These are phyloP conservation scores for Tricholoma furcatifolium DNA, from an alignment of 768 basidiomycete species.

Conservation along the genomic window DNA sequence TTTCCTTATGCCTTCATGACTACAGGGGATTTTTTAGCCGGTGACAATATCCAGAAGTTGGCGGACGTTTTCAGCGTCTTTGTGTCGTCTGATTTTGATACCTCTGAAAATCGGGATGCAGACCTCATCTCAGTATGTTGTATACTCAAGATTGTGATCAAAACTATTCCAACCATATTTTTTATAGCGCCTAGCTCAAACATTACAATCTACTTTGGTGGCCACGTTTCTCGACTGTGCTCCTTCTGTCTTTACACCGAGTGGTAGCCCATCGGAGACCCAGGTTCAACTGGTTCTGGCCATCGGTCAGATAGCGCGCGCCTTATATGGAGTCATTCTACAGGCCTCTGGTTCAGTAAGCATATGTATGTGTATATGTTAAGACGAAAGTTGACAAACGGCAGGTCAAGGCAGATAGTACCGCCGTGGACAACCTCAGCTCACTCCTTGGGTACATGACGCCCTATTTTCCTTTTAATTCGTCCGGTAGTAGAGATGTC, in stretches of 20 bases:
- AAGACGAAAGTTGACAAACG: conserved; percentile 13
- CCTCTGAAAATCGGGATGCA: conserved; percentile 1
- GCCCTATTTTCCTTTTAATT: conserved; percentile 80
- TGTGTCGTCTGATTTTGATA: conserved; percentile 2
- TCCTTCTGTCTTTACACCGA: conserved; percentile 76
- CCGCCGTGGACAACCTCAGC: conserved; percentile 47
- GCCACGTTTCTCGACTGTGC: conserved; percentile 88
- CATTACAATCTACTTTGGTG: conserved; percentile 76
- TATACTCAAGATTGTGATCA: not conserved
- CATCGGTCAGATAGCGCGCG: conserved; percentile 54
- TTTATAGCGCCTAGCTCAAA: conserved; percentile 62
- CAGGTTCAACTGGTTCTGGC: conserved; percentile 61
- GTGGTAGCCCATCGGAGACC: conserved; percentile 52
- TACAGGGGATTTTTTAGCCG: not conserved
- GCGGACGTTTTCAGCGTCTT: conserved; percentile 7
- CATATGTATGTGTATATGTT: conserved; percentile 7
- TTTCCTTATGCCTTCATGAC: conserved; percentile 25
- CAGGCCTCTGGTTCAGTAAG: conserved; percentile 40
- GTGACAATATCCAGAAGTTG: conserved; percentile 8
- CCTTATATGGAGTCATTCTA: conserved; percentile 58
- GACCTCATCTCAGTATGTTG: conserved; percentile 9
- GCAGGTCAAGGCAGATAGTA: conserved; percentile 17
- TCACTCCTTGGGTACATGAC: conserved; percentile 70
- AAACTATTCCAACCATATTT: not conserved
- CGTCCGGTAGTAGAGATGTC: conserved; percentile 47